Base-by-base conservation (phyloP, 2,329 filamentous ascomycete species). In the Diplodia scrobiculata region DNA sequence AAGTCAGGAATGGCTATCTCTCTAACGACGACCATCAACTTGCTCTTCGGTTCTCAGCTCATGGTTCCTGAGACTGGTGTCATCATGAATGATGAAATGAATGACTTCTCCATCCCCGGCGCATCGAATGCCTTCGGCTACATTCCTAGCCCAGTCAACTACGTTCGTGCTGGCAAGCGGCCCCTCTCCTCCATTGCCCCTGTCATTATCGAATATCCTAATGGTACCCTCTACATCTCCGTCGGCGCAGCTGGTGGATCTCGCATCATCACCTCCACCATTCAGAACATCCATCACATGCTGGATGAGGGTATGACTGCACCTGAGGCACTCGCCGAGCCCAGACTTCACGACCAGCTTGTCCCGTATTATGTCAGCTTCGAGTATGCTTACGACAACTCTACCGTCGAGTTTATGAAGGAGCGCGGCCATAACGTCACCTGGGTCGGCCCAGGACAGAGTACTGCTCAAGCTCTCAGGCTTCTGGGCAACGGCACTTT, bases 1-100 rank as follows among this genome's bases (percentile, higher is more conserved):
- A 77, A 78, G 7, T 83, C 84, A 0, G 93, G 93, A 6, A 82
- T 97, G 76, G 87, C 92, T 1, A 84, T 96, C 41, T 89, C 90
- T 1, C 83, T 92, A 13, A 97, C 93, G 0, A 95, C 92, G 0
- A 97, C 94, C 0, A 82, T 97, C 66, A 97, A 97, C 77, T 82
- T 95, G 4, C 83, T 95, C 2, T 98, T 96, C 72, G 94, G 94
- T 53, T 89, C 88, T 32, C 83, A 87, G 21, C 77, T 96, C 69
- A 87, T 96, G 78, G 89, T 94, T 0, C 91, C 92, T 0, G 84
- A 89, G 71, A 93, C 92, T 0, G 93, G 93, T 19, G 84, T 97
- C 67, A 91, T 96, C 65, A 86, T 96, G 81, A 77, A 82, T 76
- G 81, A 83, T 68, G 80, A 80, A 66, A 79, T 79, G 77, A 78